Conservation (phyloP, 306 rosid genomes). For the Begonia loranthoides region DNA sequence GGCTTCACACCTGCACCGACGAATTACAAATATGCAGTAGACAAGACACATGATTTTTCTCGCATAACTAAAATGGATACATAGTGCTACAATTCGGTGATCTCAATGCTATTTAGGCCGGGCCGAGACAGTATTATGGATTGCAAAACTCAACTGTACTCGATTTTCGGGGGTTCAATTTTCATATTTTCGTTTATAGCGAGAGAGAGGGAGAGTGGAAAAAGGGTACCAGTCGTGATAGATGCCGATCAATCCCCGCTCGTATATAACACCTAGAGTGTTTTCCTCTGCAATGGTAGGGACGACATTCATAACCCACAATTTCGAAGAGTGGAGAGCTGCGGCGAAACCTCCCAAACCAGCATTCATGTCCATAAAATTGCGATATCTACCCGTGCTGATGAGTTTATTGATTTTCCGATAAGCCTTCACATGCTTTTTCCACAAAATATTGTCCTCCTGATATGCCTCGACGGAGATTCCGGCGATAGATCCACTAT, state of each 20-base stretch:
- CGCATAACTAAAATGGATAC: background rate
- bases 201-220: background rate
- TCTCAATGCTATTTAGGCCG: too few species aligned
- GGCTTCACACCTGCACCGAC: conserved; percentile 57
- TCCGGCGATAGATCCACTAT: conserved; percentile 67
- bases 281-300: conserved; percentile 66
- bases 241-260: conserved; percentile 80
- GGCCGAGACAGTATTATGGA: too few species aligned
- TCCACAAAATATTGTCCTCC: conserved; percentile 1
- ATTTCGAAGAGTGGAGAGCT: conserved; percentile 52
- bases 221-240: conserved; percentile 73
- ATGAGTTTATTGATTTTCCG: conserved; percentile 8
- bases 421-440: conserved; percentile 5
- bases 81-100: too few species aligned
- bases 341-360: conserved; percentile 87
- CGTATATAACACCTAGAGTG: conserved; percentile 56
- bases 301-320: conserved; percentile 87
- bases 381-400: conserved; percentile 81
- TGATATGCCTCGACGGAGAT: conserved; percentile 31
- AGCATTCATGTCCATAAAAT: conserved; percentile 87
- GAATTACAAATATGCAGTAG: conserved; percentile 1
- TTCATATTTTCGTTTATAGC: too few species aligned
- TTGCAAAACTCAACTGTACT: too few species aligned
- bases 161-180: too few species aligned
- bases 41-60: background rate